Base-by-base conservation (phyloP, 768 basidiomycete species). In the Naganishia friedmannii region DNA sequence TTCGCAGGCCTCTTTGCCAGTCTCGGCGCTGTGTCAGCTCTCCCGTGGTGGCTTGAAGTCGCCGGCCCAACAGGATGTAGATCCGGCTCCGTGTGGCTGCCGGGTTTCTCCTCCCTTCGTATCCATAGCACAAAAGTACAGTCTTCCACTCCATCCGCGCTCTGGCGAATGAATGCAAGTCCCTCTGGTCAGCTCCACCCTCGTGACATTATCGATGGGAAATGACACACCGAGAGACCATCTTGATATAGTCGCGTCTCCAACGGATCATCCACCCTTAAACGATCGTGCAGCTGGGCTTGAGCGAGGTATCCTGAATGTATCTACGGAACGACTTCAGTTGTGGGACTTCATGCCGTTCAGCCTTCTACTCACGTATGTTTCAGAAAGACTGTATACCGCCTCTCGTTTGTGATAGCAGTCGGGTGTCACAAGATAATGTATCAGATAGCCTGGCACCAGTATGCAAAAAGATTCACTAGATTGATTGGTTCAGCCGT, bases 61-160 rank as follows among this genome's bases (percentile, higher is more conserved):
- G n/a, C 23, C 21, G 42, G 10, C 42, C 10, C 57, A 37, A 31
- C 29, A 58, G 31, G 12, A 3, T 10, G 0, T 8, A 28, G 42
- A 4, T 2, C 39, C 19, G 42, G 17, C 23, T 46, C 21, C 19
- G 19, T 3, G n/a, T 58, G 60, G 13, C 19, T 45, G 21, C 26
- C 60, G 12, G 39, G 4, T 19, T 45, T 42, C 39, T 72, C 68
- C 0, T 69, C 70, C 48, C 69, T 73, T 66, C 79, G 78, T 80
- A 87, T 89, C 86, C 86, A 90, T 17, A 98, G 80, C 77, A 91
- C 87, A 73, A 98, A 93, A 17, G 93, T 82, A 73, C 87, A 89
- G 78, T 97, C 94, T 77, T 94, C 92, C 60, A 91, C 90, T 10
- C 86, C 85, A 74, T 98, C 94, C 72, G 91, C 63, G 55, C 73